Evolutionary conservation across 768 basidiomycete genomes (phyloP), one percentile per base, ranked within the genome.

Genomic region (Naganishia vaughanmartiniae): DNA sequence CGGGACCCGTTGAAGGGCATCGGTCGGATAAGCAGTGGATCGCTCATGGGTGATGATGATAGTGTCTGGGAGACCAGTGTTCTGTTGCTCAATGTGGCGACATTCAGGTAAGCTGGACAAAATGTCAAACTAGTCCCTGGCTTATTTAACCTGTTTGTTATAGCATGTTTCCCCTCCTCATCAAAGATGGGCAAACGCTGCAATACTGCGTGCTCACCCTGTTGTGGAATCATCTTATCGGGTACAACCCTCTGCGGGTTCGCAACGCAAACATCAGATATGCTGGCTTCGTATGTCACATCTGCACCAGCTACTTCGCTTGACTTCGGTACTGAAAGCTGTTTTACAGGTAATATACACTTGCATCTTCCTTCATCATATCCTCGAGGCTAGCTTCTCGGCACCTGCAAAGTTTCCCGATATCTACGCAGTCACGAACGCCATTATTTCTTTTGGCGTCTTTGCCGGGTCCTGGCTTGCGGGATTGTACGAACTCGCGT

Each of bases 111-210:
- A 51, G 87, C 75, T 1, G 46, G 10, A 24, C 39, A 4, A 6
- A 26, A 21, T 4, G 7, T 58, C 15, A 56, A 33, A 34, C 9
- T 10, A 24, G 31, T 46, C 15, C 19, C 66, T 30, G 42, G 21
- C 58, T n/a, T 4, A 39, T 33, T 30, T n/a, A 5, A 12, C 21
- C 0, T 63, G 60, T 10, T 19, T 42, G 34, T n/a, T 36, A 24
- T 10, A 94, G 94, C 77, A 93, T 96, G 91, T 97, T 90, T 89
- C 93, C 94, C 0, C 81, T 96, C 26, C 81, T 96, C 31, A 87
- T 88, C 76, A 85, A 86, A 70, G 94, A 96, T 72, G 90, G 90
- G 0, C 84, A 90, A 11, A 87, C 84, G 0, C 73, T 90, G 19
- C 91, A 90, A 79, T 94, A 93, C 74, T 66, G 89, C 46, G 87